Evolutionary conservation across 2,329 filamentous ascomycete genomes (phyloP).

Genomic region (Aureobasidium uvarum): DNA sequence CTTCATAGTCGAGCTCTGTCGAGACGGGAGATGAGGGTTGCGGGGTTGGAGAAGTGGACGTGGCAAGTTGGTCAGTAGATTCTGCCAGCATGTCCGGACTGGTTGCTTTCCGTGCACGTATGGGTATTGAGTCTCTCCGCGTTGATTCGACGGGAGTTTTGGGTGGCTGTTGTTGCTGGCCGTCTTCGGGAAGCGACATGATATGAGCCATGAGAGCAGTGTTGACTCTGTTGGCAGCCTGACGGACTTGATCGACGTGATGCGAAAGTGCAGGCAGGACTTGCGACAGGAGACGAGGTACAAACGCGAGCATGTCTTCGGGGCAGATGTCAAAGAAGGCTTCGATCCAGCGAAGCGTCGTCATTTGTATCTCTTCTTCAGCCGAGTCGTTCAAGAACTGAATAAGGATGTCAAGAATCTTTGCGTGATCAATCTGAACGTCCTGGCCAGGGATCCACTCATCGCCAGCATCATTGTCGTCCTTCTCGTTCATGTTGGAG

Average conservation of each 20-base stretch:
- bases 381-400: slow-evolving; percentile 80
- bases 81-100: slow-evolving; percentile 13
- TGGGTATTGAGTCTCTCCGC: slow-evolving; percentile 44
- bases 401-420: slow-evolving; percentile 87
- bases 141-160: slow-evolving; percentile 24
- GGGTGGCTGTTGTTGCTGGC: slow-evolving; percentile 35
- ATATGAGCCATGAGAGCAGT: slow-evolving; percentile 91
- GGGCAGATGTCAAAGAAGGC: slow-evolving; percentile 96
- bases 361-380: slow-evolving; percentile 88
- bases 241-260: slow-evolving; percentile 81
- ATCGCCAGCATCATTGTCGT: slow-evolving; percentile 63
- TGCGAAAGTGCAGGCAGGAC: slow-evolving; percentile 93
- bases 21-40: slow-evolving; percentile 46
- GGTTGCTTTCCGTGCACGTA: slow-evolving; percentile 26
- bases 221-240: slow-evolving; percentile 87
- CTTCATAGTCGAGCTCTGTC: slow-evolving; percentile 88
- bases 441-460: slow-evolving; percentile 98
- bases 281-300: slow-evolving; percentile 85
- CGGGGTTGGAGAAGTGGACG: slow-evolving; percentile 7
- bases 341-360: slow-evolving; percentile 91
- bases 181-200: slow-evolving; percentile 74
- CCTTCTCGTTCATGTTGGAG: slow-evolving; percentile 46
- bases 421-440: slow-evolving; percentile 88
- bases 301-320: slow-evolving; percentile 92
- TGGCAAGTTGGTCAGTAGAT: neutral